Evolutionary conservation across 2,329 filamentous ascomycete species (phyloP), one percentile per base, ranked within the genome.

Genomic region (Cercospora nicotianae): DNA sequence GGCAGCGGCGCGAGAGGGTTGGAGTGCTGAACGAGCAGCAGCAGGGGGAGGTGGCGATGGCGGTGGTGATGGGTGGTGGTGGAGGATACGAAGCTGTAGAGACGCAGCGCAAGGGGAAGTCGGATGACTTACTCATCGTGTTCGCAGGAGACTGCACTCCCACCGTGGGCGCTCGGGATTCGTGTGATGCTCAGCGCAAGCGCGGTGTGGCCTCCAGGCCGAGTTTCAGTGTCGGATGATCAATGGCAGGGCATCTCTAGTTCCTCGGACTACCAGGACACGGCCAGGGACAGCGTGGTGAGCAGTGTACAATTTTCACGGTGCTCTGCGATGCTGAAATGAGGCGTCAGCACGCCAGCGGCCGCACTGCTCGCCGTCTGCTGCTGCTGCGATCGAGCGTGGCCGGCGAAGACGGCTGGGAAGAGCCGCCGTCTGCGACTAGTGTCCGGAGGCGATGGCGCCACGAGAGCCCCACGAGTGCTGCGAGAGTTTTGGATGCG

Each of bases 61-160:
- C 18, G 39, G 39, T 31, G 16, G 55, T 13, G 39, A 53, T 51
- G 45, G 39, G 28, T 31, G 16, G 55, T 51, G 45, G 18, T 23
- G 45, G 45, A 23, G 18, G 45, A 51, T 23, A 20, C 18, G 13
- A 23, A 26, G 13, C 28, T 31, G 18, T 39, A 28, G 20, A 58
- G 10, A 9, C 55, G 36, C 33, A 36, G 12, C 16, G 33, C 36
- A 62, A 30, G 53, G 53, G 53, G 30, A 58, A 58, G 53, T 33
- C 13, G 53, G 53, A 10, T 7, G 20, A 57, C 61, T 57, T 64
- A 64, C 61, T 64, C 61, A 64, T 64, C n/a, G 60, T 39, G 13
- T 51, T 31, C n/a, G 53, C 53, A 33, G 26, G 20, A 58, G 53
- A 18, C n/a, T n/a, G 12, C 13, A 20, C 36, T 42, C 36, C 36